Percentiles rank a stretch among this genome's conserved stretches.
These are phyloP conservation scores for Kodamaea laetipori DNA, from an alignment of 805 yeast genomes.

Conservation along the genomic window DNA sequence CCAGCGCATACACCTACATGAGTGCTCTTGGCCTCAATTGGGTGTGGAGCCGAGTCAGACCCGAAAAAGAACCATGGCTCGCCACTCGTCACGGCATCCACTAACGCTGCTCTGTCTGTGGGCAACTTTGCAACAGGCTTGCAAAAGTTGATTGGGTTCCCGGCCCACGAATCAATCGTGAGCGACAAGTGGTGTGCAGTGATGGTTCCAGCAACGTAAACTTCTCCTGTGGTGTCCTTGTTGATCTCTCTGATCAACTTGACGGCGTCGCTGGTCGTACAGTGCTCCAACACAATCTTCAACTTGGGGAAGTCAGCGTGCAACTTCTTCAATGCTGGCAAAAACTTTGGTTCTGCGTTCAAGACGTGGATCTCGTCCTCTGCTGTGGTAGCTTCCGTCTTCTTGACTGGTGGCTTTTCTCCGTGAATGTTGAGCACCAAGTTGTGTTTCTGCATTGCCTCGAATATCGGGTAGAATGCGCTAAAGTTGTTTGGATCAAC, in stretches of 20 bases:
- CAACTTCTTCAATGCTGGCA: slow-evolving; percentile 82
- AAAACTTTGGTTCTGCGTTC: slow-evolving; percentile 89
- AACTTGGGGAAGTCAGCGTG: slow-evolving; percentile 83
- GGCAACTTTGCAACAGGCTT: slow-evolving; percentile 98
- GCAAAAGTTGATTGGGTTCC: slow-evolving; percentile 91
- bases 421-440: slow-evolving; percentile 91
- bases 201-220: slow-evolving; percentile 84
- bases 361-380: slow-evolving; percentile 76
- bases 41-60: slow-evolving; percentile 98
- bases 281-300: slow-evolving; percentile 88
- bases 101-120: slow-evolving; percentile 73
- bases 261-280: slow-evolving; percentile 89
- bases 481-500: slow-evolving; percentile 92
- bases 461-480: slow-evolving; percentile 83
- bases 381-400: slow-evolving; percentile 46
- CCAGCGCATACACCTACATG: slow-evolving; percentile 96
- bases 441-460: slow-evolving; percentile 79
- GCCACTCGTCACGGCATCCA: slow-evolving; percentile 89
- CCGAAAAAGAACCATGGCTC: slow-evolving; percentile 94
- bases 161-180: slow-evolving; percentile 95
- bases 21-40: slow-evolving; percentile 72
- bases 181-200: slow-evolving; percentile 93
- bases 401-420: slow-evolving; percentile 72
- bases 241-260: slow-evolving; percentile 74
- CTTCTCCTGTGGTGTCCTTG: slow-evolving; percentile 24